Evolutionary conservation across 768 basidiomycete genomes (phyloP), one percentile per base, ranked within the genome.

Genomic region (Chiua virens): DNA sequence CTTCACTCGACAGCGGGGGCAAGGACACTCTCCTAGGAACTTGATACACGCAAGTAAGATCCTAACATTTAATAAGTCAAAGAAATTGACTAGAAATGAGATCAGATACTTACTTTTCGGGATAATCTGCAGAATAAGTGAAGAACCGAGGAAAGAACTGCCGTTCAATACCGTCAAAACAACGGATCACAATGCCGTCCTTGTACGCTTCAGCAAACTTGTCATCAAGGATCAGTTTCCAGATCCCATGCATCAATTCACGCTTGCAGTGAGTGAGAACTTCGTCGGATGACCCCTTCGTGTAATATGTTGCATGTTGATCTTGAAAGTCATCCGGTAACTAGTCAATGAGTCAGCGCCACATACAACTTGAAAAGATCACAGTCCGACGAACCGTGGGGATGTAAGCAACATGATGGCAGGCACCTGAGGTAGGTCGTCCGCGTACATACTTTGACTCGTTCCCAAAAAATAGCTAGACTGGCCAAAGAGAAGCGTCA

Each of bases 1-100:
- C 35, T 52, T 22, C 11, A 66, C 47, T 0, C 54, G 40, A 50
- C 66, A 69, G 2, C 52, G 50, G 1, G 67, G 66, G 37, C 66
- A 69, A 0, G 58, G 61, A 36, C 62, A 66, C n/a, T 47, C 37
- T 0, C 66, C 64, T 0, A 65, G 35, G 22, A 62, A 54, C 10
- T 58, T 59, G 37, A 67, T 59, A 2, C 55, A 61, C 3, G 59
- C 60, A 1, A 66, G 28, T 1, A 67, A 49, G 6, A 62, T 53
- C 18, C 49, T n/a, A n/a, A n/a, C n/a, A n/a, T n/a, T n/a, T n/a
- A n/a, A n/a, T n/a, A n/a, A n/a, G n/a, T n/a, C n/a, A n/a, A n/a
- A n/a, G n/a, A n/a, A n/a, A n/a, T n/a, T n/a, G n/a, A n/a, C n/a
- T n/a, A n/a, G n/a, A n/a, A n/a, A n/a, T n/a, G n/a, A n/a, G n/a